Conservation (phyloP, 1,284 basidiomycete species). For the Leucoagaricus sp. region DNA sequence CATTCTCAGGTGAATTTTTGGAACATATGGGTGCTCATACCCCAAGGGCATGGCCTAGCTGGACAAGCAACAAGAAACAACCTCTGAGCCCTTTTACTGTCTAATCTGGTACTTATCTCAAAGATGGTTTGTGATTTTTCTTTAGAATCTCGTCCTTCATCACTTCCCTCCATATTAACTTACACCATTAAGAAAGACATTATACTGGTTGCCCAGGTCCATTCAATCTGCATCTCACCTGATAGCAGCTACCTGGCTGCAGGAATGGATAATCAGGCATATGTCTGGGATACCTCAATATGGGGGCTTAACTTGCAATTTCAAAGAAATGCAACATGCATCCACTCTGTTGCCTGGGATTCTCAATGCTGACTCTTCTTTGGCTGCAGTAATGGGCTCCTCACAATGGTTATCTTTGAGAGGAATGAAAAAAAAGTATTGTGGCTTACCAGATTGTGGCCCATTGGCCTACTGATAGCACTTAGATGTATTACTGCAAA, state of each 20-base stretch:
- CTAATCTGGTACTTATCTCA: too few species aligned
- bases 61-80: too few species aligned
- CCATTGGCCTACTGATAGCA: neutral
- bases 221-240: neutral
- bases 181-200: constrained; percentile 1
- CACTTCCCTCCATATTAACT: too few species aligned
- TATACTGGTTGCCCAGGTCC: neutral
- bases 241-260: neutral
- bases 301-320: neutral
- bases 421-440: neutral
- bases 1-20: too few species aligned
- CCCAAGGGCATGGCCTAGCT: too few species aligned
- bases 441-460: neutral
- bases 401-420: neutral
- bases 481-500: neutral
- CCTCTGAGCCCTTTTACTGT: too few species aligned
- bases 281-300: neutral
- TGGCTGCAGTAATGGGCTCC: neutral
- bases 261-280: neutral
- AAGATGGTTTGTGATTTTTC: too few species aligned
- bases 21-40: too few species aligned
- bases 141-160: too few species aligned
- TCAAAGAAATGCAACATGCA: neutral
- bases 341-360: neutral
- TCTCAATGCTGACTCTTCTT: neutral